Evolutionary conservation across 2,329 filamentous ascomycete species (phyloP), one percentile per base, ranked within the genome.

Genomic region (Penicillium sp.): DNA sequence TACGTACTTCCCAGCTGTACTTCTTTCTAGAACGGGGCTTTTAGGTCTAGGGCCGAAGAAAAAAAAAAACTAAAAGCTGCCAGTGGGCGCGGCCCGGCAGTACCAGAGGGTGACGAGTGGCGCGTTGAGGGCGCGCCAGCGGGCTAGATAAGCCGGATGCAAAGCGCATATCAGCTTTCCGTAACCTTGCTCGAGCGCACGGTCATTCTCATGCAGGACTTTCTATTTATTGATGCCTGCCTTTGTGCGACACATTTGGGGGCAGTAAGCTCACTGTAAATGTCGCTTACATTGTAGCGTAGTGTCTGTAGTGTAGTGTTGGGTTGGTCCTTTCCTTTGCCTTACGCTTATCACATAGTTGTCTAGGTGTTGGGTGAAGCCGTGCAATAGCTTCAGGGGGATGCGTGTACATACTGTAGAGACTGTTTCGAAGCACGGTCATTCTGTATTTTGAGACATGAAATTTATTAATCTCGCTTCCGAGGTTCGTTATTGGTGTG

Each of bases 131-230:
- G 41, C 49, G 51, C 35, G 46, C 42, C 55, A 61, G 60, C 59
- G 58, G 57, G 55, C 29, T 55, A 53, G 53, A 42, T 52, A 33
- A 53, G 45, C 54, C 41, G 49, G 46, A 50, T 35, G 54, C 49
- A 53, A 18, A 51, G 29, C 31, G 18, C 27, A 29, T 43, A 37
- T 33, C 37, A 26, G 57, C 48, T 55, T 46, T 52, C 55, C 57
- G 53, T 59, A 57, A 55, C 55, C 57, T 59, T 57, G 56, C 43
- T 47, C 14, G 26, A 31, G 22, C 46, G 31, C 46, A 49, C 22
- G 45, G 12, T 3, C 26, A 26, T 12, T 35, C 23, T 18, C 26
- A 20, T 46, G 25, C 26, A 46, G 18, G 12, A 33, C 6, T 9
- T 47, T 14, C 18, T 15, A 33, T 23, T 35, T 22, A 40, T 22